Evolutionary conservation across 2,329 filamentous ascomycete species (phyloP), one percentile per base, ranked within the genome.

Genomic region (Aspergillus sp.): DNA sequence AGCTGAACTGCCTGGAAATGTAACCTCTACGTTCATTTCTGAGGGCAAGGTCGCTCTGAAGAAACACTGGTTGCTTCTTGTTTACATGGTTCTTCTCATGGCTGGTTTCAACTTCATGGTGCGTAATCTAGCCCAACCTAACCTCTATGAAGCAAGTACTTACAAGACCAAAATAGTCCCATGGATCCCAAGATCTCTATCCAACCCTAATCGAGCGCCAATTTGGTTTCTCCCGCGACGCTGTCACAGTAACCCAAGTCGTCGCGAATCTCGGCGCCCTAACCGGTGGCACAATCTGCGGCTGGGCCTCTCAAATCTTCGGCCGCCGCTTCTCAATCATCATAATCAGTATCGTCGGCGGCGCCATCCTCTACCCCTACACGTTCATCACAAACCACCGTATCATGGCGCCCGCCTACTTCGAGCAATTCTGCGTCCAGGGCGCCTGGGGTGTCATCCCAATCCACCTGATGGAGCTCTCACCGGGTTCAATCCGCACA

Each of bases 71-170:
- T 62, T 91, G 13, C 74, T 96, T 2, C 79, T 96, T 55, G 78
- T 86, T 36, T 96, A 96, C 75, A 80, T 96, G 56, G 90, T 96
- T 6, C 78, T 96, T 18, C 80, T 96, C 39, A 96, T 96, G 90
- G 88, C 90, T 2, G 91, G 91, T 4, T 95, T 96, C 80, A 96
- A 96, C 76, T 96, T 95, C 70, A 92, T 95, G 89, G 77, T 79
- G 64, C 56, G 69, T 62, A 49, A 13, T 26, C 26, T 42, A 22
- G 8, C 11, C 20, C n/a, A 45, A 17, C 13, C 32, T 36, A 39
- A 41, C 8, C 9, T 30, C 5, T n/a, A 17, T 5, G 5, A 15
- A 15, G n/a, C n/a, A 48, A 11, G 5, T 24, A 15, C 44, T 48
- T 12, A 48, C 26, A 34, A 34, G 20, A 30, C 26, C 26, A 30